A percentile compares a stretch with the other conserved stretches of the same genome.
Conservation (phyloP, 2,329 filamentous ascomycete genomes). For the Sarocladium oryzae region DNA sequence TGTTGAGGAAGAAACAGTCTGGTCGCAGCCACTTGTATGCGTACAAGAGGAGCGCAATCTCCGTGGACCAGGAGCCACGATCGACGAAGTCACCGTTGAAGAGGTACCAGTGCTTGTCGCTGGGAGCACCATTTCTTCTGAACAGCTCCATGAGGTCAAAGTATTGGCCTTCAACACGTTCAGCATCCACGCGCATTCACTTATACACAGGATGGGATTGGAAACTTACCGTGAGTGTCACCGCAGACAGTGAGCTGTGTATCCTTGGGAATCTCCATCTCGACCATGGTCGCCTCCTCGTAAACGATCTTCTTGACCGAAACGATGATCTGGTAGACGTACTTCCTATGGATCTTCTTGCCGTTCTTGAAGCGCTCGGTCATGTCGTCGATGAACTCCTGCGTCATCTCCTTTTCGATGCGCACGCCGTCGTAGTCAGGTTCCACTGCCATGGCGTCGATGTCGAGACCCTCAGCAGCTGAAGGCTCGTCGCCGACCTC, state of each 20-base stretch:
- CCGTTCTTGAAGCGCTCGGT: conserved; percentile 90
- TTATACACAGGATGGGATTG: no score
- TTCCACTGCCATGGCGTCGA: conserved; percentile 80
- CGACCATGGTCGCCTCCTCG: conserved; percentile 94
- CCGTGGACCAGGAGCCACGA: conserved; percentile 95
- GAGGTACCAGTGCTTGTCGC: conserved; percentile 83
- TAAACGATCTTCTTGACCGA: conserved; percentile 85
- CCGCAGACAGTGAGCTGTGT: conserved; percentile 88
- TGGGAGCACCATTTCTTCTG: conserved; percentile 78
- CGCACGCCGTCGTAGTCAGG: conserved; percentile 76
- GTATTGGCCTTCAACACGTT: conserved; percentile 71
- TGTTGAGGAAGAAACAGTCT: conserved; percentile 85
- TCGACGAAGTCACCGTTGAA: conserved; percentile 99
- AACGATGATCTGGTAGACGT: conserved; percentile 92
- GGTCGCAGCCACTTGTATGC: conserved; percentile 96
- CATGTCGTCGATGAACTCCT: conserved; percentile 98
- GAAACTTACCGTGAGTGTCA: conserved; percentile 77
- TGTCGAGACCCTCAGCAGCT: conserved; percentile 80
- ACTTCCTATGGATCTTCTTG: conserved; percentile 93
- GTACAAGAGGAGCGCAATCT: conserved; percentile 89
- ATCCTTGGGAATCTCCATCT: conserved; percentile 73
- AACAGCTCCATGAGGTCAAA: conserved; percentile 97
- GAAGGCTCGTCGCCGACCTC: conserved; percentile 89
- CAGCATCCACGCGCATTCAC: neutral
- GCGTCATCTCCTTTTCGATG: conserved; percentile 78